These are phyloP conservation scores for Teratosphaeria destructans DNA, from an alignment of 2,329 filamentous ascomycete species.

Conservation along the genomic window DNA sequence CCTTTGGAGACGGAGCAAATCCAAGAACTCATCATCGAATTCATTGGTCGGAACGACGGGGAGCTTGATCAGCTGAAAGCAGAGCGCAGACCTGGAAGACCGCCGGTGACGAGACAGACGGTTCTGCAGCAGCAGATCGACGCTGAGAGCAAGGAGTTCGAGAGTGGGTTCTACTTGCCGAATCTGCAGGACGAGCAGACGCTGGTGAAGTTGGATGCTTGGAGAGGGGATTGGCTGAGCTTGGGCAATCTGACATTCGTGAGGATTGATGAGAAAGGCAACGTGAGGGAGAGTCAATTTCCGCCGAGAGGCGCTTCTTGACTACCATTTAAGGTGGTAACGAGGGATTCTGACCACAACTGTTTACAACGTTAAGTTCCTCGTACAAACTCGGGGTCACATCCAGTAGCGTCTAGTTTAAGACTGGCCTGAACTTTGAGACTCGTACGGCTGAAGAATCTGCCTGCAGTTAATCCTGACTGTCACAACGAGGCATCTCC, in stretches of 20 bases:
- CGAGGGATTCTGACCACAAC: neutral
- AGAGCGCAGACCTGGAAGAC: constrained; percentile 65
- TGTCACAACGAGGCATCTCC: too few relatives aligned
- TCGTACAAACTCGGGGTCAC: too few relatives aligned
- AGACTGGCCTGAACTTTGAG: neutral
- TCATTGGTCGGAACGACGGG: constrained; percentile 55
- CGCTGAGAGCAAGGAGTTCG: constrained; percentile 66
- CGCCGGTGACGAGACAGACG: constrained; percentile 67
- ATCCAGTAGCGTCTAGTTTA: neutral
- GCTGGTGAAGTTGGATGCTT: constrained; percentile 54
- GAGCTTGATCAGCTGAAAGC: constrained; percentile 57
- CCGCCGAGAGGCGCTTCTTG: constrained; percentile 48
- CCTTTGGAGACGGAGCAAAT: constrained; percentile 31
- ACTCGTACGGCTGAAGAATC: too few relatives aligned
- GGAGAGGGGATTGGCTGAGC: constrained; percentile 77
- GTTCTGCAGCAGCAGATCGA: constrained; percentile 61
- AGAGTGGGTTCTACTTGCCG: constrained; percentile 76
- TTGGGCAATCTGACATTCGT: constrained; percentile 68
- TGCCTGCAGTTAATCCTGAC: too few relatives aligned
- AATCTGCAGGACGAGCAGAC: constrained; percentile 62
- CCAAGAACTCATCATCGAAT: constrained; percentile 39
- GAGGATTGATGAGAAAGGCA: constrained; percentile 57
- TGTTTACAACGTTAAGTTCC: too few relatives aligned
- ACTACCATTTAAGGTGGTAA: neutral
- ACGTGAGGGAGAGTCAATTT: constrained; percentile 60